These are phyloP conservation scores for Vachellia collinsii DNA, from an alignment of 306 rosid genomes.

Conservation along the genomic window DNA sequence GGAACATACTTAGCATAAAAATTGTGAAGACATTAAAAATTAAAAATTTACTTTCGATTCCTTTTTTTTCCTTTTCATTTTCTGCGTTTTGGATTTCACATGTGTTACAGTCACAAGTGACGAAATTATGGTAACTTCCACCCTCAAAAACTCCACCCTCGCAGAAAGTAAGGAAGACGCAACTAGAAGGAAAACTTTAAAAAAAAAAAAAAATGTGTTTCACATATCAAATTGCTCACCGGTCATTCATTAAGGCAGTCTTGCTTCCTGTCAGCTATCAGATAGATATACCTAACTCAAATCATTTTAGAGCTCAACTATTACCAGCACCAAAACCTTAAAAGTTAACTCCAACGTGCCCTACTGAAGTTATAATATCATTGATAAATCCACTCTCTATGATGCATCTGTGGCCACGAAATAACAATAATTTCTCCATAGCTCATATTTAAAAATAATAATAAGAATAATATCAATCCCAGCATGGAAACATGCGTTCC, in stretches of 20 bases:
- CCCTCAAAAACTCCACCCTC: not conserved
- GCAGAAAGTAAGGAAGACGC: not conserved
- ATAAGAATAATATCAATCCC: not conserved
- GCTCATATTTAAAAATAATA: not conserved
- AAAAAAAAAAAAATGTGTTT: not conserved
- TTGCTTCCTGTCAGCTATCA: not conserved
- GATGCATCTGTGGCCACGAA: not conserved
- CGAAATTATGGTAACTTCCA: not conserved
- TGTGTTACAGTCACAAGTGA: not conserved
- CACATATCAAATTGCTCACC: not conserved
- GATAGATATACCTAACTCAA: not conserved
- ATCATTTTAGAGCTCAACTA: not conserved
- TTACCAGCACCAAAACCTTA: not conserved
- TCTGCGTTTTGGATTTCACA: not conserved
- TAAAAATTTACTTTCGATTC: not conserved
- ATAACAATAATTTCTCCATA: not conserved
- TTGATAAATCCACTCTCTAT: not conserved
- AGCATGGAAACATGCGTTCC: not conserved
- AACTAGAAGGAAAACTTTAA: not conserved
- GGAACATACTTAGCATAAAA: not conserved
- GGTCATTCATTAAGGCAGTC: not conserved
- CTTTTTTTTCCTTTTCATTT: not conserved
- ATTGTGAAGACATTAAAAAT: not conserved
- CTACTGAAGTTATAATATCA: not conserved
- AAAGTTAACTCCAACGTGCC: not conserved